These are phyloP conservation scores for Sphagnum tenellum DNA, from an alignment of 225 moss, liverwort and hornwort species.

Conservation along the genomic window DNA sequence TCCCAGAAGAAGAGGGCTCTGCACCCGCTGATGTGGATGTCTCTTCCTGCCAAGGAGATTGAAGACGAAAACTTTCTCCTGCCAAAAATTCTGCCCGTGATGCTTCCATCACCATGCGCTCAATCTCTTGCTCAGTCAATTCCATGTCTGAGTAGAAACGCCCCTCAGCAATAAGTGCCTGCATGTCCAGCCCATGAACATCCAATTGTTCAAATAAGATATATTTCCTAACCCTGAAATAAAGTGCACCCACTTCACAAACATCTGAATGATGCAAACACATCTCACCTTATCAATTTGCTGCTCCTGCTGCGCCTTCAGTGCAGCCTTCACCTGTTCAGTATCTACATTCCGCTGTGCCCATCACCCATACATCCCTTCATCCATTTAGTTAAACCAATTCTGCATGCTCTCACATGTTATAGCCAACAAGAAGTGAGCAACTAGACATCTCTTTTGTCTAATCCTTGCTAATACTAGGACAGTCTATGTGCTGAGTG, in stretches of 20 bases:
- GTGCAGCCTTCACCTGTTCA: slow-evolving; percentile 95
- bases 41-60: slow-evolving; percentile 66
- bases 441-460: too few species aligned
- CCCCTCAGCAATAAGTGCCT: slow-evolving; percentile 93
- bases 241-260: neutral
- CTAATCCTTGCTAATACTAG: too few species aligned
- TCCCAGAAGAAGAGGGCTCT: slow-evolving; percentile 83
- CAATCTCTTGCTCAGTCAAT: slow-evolving; percentile 94
- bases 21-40: slow-evolving; percentile 89
- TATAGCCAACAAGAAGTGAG: too few species aligned
- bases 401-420: too few species aligned
- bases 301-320: slow-evolving; percentile 94
- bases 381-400: too few species aligned
- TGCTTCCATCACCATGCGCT: slow-evolving; percentile 98
- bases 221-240: neutral
- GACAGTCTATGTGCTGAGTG: too few species aligned
- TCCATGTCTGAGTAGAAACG: slow-evolving; percentile 95
- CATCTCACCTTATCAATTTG: slow-evolving; percentile 82
- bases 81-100: slow-evolving; percentile 88
- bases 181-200: neutral
- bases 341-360: slow-evolving; percentile 88
- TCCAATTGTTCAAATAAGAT: neutral
- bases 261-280: neutral
- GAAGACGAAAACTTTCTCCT: slow-evolving; percentile 68
- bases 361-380: slow-evolving; percentile 7